phyloP scores from a whole-genome alignment of 805 yeast species.

The Candida broadrunensis region DNA sequence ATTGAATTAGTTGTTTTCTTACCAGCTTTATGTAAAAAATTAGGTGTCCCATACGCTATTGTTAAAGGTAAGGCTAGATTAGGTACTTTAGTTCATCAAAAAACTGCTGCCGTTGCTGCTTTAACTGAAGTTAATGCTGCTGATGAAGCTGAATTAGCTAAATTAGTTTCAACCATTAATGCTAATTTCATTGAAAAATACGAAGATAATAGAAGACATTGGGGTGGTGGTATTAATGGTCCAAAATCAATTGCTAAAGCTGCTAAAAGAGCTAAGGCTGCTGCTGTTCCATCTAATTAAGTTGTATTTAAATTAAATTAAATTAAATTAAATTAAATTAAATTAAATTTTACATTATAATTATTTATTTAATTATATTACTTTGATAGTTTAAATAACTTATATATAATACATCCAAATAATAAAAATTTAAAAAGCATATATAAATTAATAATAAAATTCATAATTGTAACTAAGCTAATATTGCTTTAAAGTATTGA shows the following conservation, averaged over 20 bases:
- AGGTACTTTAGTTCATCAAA: slow-evolving; percentile 95
- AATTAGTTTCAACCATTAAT: slow-evolving; percentile 86
- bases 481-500: too few species aligned
- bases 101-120: slow-evolving; percentile 96
- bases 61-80: slow-evolving; percentile 98
- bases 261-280: slow-evolving; percentile 68
- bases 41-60: slow-evolving; percentile 99
- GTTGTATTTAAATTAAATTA: too few species aligned
- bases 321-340: too few species aligned
- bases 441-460: too few species aligned
- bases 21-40: slow-evolving; percentile 98
- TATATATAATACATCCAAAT: too few species aligned
- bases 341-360: too few species aligned
- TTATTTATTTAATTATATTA: too few species aligned
- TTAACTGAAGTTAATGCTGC: slow-evolving; percentile 90
- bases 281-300: slow-evolving; percentile 24
- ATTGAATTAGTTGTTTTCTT: slow-evolving; percentile 93
- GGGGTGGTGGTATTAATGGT: slow-evolving; percentile 99
- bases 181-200: slow-evolving; percentile 90
- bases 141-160: slow-evolving; percentile 92
- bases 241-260: slow-evolving; percentile 83
- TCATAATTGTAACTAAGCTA: too few species aligned
- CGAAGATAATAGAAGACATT: slow-evolving; percentile 95
- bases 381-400: too few species aligned
- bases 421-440: too few species aligned